Evolutionary conservation across 2,329 filamentous ascomycete genomes (phyloP), one percentile per base, ranked within the genome.

Genomic region (Thyridium curvatum): DNA sequence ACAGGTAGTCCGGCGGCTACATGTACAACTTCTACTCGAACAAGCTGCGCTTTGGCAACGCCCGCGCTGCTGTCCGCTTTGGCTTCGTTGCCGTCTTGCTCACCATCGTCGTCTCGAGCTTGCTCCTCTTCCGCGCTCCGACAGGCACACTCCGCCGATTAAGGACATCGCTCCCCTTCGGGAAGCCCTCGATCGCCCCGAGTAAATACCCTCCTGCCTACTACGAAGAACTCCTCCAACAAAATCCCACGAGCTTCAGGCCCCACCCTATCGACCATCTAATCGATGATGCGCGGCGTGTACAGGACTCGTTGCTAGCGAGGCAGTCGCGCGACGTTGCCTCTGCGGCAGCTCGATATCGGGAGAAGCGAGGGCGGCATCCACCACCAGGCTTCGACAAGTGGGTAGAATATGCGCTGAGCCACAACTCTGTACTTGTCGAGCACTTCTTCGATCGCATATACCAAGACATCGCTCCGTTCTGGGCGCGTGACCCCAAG

Each of bases 391-490:
- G 66, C 4, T 72, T 72, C 46, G 63, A 69, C 35, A 56, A 58
- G 34, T 72, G 68, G 68, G 66, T 65, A 51, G 52, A 59, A 30
- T 71, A 67, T 37, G 69, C 69, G 13, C 51, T 57, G 35, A 52
- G 64, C 21, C 55, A 62, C 32, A 50, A 65, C 18, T 65, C 66
- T 32, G 47, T 70, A 43, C 54, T 71, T 17, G 59, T 71, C 18
- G 68, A 71, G 47, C 60, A 66, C 44, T 68, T 68, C 46, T 75
- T 72, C 43, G 71, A 75, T 44, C 71, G 71, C 49, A 72, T 74
- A 37, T 68, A 73, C 50, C 65, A 73, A 46, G 71, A 75, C 47
- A 51, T 71, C 12, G 54, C 58, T 16, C 73, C 74, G 2, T 76
- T 77, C 48, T 78, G 74, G 74, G 74, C 68, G 10, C 50, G 76